A percentile compares a stretch with the other conserved stretches of the same genome.
phyloP scores from a whole-genome alignment of 1,139 yeast species.

The Diutina mesorugosa region DNA sequence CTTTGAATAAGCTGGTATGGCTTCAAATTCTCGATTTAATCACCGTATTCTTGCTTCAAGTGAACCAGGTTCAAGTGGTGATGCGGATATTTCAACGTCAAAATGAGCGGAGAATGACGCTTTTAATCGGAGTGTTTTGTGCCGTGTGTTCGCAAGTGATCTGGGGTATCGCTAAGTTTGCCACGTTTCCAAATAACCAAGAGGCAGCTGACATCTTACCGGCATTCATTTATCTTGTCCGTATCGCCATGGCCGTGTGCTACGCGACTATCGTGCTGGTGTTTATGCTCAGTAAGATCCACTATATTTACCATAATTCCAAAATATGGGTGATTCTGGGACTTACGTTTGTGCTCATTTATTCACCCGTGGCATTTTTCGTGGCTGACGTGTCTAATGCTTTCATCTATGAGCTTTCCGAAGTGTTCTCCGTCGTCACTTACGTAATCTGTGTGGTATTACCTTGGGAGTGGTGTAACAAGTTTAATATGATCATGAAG shows the following conservation, averaged over 20 bases:
- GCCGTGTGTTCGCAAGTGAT: conserved; percentile 49
- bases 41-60: conserved; percentile 45
- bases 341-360: conserved; percentile 45
- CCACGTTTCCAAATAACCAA: conserved; percentile 15
- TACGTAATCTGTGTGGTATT: conserved; percentile 65
- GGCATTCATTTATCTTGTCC: conserved; percentile 64
- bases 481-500: conserved; percentile 46
- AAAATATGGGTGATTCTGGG: conserved; percentile 43
- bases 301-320: conserved; percentile 37
- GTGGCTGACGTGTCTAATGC: conserved; percentile 65
- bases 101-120: conserved; percentile 54
- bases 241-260: conserved; percentile 63
- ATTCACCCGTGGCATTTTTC: conserved; percentile 62
- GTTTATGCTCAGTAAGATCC: conserved; percentile 42
- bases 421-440: conserved; percentile 57
- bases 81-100: conserved; percentile 63
- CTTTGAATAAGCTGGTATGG: conserved; percentile 32
- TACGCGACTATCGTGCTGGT: conserved; percentile 58
- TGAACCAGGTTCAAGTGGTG: conserved; percentile 67
- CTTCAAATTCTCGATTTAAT: conserved; percentile 53
- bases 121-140: conserved; percentile 47
- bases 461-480: conserved; percentile 85
- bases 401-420: conserved; percentile 62
- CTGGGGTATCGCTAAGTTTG: conserved; percentile 57
- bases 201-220: conserved; percentile 54